Evolutionary conservation across 2,329 filamentous ascomycete genomes (phyloP).

Genomic region (Colletotrichum limetticola): DNA sequence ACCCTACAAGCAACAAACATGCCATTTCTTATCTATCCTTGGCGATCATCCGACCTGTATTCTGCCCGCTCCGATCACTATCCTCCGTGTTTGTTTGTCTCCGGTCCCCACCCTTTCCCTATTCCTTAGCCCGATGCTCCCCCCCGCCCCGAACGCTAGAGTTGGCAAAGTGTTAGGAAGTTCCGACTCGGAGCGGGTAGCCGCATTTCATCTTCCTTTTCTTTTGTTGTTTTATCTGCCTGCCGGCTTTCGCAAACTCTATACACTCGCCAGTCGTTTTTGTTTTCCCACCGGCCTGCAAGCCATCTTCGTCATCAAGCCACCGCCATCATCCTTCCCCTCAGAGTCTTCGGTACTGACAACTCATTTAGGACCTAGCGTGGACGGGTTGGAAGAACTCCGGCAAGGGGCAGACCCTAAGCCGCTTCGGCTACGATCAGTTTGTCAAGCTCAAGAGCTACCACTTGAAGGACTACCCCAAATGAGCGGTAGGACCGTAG

Average conservation of each 20-base stretch:
- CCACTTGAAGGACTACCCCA: slow-evolving; percentile 86
- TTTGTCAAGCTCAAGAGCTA: slow-evolving; percentile 97
- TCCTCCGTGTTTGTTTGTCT: slow-evolving; percentile 13
- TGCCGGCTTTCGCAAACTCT: neutral
- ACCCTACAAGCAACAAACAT: neutral
- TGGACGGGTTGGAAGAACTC: slow-evolving; percentile 99
- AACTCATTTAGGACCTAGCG: slow-evolving; percentile 76
- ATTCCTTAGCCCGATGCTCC: neutral
- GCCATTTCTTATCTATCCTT: neutral
- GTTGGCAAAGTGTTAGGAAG: neutral
- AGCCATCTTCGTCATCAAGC: slow-evolving; percentile 35
- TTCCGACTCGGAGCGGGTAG: neutral
- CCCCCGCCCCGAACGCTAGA: neutral
- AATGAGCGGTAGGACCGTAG: slow-evolving; percentile 51
- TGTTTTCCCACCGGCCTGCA: neutral
- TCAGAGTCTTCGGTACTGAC: neutral
- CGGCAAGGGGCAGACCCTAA: slow-evolving; percentile 89
- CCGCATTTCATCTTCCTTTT: neutral
- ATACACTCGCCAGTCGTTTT: neutral
- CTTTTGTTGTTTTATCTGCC: neutral
- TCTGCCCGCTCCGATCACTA: neutral
- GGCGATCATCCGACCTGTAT: slow-evolving; percentile 3
- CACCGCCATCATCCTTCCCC: neutral
- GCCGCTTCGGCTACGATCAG: slow-evolving; percentile 91
- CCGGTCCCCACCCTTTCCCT: slow-evolving; percentile 1